Percentiles rank a stretch among this genome's conserved stretches.
Evolutionary conservation across 1,284 basidiomycete species (phyloP).

Genomic region (Marasmius oreades): DNA sequence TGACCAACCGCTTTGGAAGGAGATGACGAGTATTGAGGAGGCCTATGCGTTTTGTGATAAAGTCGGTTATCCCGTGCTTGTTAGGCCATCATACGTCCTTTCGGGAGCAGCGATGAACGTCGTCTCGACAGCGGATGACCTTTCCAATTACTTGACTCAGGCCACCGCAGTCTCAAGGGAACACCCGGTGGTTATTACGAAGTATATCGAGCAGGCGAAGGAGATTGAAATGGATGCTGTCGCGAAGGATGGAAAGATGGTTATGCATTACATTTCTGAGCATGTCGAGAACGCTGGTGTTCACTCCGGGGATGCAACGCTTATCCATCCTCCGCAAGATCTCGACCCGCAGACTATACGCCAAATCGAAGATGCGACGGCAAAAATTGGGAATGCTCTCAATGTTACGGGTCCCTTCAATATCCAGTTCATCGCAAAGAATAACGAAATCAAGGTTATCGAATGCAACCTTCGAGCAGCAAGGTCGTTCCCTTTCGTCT

Average conservation of each 20-base stretch:
- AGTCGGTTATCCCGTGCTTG: conserved; percentile 93
- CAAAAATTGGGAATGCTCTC: conserved; percentile 96
- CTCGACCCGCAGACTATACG: conserved; percentile 94
- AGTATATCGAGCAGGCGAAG: conserved; percentile 99
- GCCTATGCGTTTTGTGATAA: conserved; percentile 86
- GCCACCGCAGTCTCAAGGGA: conserved; percentile 97
- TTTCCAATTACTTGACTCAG: conserved; percentile 89
- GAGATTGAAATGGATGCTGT: conserved; percentile 99
- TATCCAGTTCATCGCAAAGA: conserved; percentile 99
- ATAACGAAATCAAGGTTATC: conserved; percentile 99
- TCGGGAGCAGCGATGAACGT: conserved; percentile 99
- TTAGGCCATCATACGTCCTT: conserved; percentile 96
- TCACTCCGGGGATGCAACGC: conserved; percentile 94
- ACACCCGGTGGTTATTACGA: conserved; percentile 97
- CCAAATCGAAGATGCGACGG: conserved; percentile 94
- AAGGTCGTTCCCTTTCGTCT: conserved; percentile 98
- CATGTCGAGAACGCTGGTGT: conserved; percentile 99
- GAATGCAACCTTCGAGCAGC: conserved; percentile 98
- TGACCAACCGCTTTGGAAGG: conserved; percentile 97
- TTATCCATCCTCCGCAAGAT: conserved; percentile 97
- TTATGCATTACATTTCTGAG: conserved; percentile 99
- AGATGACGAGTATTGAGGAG: conserved; percentile 88
- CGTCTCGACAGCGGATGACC: conserved; percentile 89
- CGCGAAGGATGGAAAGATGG: conserved; percentile 94
- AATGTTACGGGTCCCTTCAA: conserved; percentile 99